A percentile compares a stretch with the other conserved stretches of the same genome.
Conservation (phyloP, 495 filamentous ascomycete species). For the Annulohypoxylon maeteangense region DNA sequence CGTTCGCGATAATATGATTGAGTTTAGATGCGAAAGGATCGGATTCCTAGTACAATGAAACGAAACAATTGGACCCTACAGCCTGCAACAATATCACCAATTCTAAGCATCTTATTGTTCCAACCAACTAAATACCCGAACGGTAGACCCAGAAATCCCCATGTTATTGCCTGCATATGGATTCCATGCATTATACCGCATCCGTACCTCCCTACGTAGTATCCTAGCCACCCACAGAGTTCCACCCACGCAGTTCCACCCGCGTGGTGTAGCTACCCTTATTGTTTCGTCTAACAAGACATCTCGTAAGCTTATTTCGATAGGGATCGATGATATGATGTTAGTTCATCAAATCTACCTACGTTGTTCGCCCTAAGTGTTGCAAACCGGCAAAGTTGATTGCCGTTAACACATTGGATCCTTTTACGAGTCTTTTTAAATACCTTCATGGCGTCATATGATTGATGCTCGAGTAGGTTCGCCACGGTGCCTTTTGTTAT, state of each 20-base stretch:
- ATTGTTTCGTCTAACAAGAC: background rate
- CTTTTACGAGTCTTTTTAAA: conserved; percentile 5
- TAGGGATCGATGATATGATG: background rate
- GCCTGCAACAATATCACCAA: background rate
- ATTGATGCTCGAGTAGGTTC: background rate
- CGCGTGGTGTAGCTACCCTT: background rate
- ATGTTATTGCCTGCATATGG: conserved; percentile 6
- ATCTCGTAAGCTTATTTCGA: background rate
- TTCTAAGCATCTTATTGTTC: background rate
- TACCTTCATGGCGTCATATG: conserved; percentile 9
- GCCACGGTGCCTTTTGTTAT: conserved; percentile 5
- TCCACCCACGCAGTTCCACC: background rate
- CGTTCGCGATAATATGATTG: background rate
- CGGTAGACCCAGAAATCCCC: background rate
- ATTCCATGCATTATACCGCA: conserved; percentile 1
- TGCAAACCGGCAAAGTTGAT: background rate
- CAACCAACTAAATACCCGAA: background rate
- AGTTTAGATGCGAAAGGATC: background rate
- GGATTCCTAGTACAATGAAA: background rate
- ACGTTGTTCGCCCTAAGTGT: background rate
- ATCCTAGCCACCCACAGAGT: background rate
- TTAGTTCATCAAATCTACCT: background rate
- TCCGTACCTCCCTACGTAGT: too few species aligned
- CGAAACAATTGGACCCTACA: background rate
- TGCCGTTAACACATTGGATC: background rate